Conservation (phyloP, 2,329 filamentous ascomycete genomes). For the Knoxdaviesia capensis region DNA sequence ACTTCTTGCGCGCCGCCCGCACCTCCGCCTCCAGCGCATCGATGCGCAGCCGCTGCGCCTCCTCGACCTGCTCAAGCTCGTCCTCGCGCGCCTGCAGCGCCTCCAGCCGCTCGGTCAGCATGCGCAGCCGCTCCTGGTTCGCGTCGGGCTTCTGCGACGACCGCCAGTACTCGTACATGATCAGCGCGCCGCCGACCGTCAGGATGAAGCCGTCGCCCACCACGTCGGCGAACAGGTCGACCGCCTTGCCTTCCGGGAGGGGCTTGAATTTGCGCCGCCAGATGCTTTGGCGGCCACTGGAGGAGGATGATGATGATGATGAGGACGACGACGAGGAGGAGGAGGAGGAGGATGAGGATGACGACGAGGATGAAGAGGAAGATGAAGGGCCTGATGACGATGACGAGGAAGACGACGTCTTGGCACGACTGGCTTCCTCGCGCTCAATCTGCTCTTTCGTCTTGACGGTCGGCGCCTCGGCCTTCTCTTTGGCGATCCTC, state of each 20-base stretch:
- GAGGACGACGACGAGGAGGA: no score
- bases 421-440: conserved; percentile 15
- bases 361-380: no score
- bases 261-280: conserved; percentile 43
- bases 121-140: conserved; percentile 31
- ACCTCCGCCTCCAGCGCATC: conserved; percentile 32
- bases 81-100: conserved; percentile 27
- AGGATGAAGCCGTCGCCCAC: conserved; percentile 44
- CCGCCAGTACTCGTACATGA: conserved; percentile 42
- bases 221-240: conserved; percentile 47
- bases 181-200: conserved; percentile 31
- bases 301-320: conserved; percentile 1
- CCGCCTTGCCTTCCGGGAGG: conserved; percentile 43
- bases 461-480: conserved; percentile 43
- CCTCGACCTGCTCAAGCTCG: conserved; percentile 24
- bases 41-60: conserved; percentile 25
- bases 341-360: no score
- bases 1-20: conserved; percentile 29
- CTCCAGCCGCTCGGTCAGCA: conserved; percentile 25
- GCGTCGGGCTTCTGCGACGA: conserved; percentile 38
- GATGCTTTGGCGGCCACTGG: conserved; percentile 17
- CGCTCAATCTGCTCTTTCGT: conserved; percentile 38
- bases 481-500: conserved; percentile 37
- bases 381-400: conserved; percentile 10
- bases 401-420: background rate